These are phyloP conservation scores for rapeseed (Brassica napus) DNA, from an alignment of 345 rosid genomes.

Conservation along the genomic window DNA sequence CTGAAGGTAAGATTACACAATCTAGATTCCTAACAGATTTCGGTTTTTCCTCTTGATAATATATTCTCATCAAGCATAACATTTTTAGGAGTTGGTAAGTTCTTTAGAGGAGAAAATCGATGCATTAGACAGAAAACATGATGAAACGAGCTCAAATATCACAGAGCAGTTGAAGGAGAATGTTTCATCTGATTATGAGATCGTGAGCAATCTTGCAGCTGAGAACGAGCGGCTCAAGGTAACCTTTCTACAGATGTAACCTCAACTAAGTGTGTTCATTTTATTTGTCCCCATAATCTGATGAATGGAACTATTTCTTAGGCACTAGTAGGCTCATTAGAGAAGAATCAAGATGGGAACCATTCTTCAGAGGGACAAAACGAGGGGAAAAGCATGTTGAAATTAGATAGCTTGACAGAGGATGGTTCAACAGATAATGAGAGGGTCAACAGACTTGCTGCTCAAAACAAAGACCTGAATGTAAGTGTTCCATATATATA, in stretches of 20 bases:
- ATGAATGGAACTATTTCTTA: conserved; percentile 36
- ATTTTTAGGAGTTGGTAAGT: conserved; percentile 59
- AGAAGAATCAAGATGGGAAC: conserved; percentile 70
- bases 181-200: conserved; percentile 51
- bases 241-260: conserved; percentile 22
- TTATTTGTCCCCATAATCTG: conserved; percentile 15
- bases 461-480: conserved; percentile 79
- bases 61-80: conserved; percentile 19
- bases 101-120: conserved; percentile 76
- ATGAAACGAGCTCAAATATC: conserved; percentile 68
- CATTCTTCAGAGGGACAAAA: conserved; percentile 28
- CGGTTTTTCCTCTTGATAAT: conserved; percentile 12
- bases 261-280: not conserved
- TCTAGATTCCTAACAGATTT: conserved; percentile 11
- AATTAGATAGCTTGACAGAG: conserved; percentile 28
- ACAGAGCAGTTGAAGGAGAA: conserved; percentile 67
- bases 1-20: conserved; percentile 58
- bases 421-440: conserved; percentile 47
- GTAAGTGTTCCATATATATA: conserved; percentile 32
- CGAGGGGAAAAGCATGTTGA: conserved; percentile 11
- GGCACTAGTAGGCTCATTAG: conserved; percentile 69
- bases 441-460: conserved; percentile 55
- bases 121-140: conserved; percentile 79
- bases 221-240: conserved; percentile 94
- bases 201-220: conserved; percentile 60